Conservation (phyloP, 495 filamentous ascomycete genomes). For the Aspergillus nanangensis region DNA sequence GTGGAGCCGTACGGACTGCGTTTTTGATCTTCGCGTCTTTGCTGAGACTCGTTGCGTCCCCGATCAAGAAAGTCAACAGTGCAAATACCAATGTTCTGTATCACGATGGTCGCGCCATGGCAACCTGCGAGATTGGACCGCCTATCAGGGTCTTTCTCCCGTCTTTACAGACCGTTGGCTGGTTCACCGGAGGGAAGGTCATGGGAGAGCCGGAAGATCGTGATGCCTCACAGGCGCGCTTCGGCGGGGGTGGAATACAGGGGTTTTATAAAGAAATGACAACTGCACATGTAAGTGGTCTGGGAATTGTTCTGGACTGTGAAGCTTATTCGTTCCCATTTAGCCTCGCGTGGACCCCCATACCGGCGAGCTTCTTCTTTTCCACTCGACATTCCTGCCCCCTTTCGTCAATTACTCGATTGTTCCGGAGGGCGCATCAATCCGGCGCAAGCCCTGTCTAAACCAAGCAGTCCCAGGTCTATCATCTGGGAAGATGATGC, state of each 20-base stretch:
- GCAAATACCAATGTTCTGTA: conserved; percentile 60
- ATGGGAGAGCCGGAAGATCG: conserved; percentile 5
- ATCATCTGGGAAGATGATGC: conserved; percentile 63
- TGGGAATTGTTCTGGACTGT: background rate
- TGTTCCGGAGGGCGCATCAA: conserved; percentile 28
- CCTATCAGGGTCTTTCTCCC: conserved; percentile 59
- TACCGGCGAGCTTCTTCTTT: conserved; percentile 59
- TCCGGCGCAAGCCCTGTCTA: conserved; percentile 16
- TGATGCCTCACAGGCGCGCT: conserved; percentile 18
- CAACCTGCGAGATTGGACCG: conserved; percentile 63
- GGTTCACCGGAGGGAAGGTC: conserved; percentile 58
- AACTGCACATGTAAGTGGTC: conserved; percentile 48
- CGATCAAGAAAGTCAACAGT: conserved; percentile 58
- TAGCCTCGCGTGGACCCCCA: conserved; percentile 53
- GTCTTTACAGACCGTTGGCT: conserved; percentile 57
- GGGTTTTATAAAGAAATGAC: conserved; percentile 63
- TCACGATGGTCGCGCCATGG: conserved; percentile 61
- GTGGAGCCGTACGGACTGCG: conserved; percentile 46
- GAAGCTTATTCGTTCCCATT: background rate
- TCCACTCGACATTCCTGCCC: conserved; percentile 53
- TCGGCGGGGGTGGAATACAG: conserved; percentile 48
- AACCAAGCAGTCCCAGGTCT: conserved; percentile 51
- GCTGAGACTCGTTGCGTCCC: conserved; percentile 49
- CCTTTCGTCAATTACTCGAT: conserved; percentile 66
- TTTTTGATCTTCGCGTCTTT: conserved; percentile 42